phyloP scores from a whole-genome alignment of 345 rosid genomes.

The Melastoma malabathricum region DNA sequence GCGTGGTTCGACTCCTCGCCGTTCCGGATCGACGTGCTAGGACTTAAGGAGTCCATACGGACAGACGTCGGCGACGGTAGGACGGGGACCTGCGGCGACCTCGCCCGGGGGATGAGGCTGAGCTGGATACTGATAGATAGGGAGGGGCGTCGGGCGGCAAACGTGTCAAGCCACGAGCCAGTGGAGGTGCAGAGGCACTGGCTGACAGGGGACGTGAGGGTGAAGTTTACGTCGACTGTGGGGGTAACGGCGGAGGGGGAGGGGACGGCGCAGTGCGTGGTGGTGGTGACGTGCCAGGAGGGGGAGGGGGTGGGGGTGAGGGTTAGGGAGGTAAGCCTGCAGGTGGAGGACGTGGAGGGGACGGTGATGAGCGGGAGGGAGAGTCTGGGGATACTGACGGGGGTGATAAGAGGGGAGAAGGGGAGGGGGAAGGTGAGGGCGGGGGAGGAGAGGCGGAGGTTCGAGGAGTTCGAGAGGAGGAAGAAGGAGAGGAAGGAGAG shows the following conservation, averaged over 20 bases:
- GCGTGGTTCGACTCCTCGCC: constrained; percentile 13
- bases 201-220: constrained; percentile 8
- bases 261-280: constrained; percentile 26
- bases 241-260: constrained; percentile 6
- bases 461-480: constrained; percentile 28
- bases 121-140: constrained; percentile 16
- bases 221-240: constrained; percentile 8
- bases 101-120: constrained; percentile 8
- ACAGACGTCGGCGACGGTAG: constrained; percentile 1
- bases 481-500: constrained; percentile 40
- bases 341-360: constrained; percentile 64
- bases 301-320: constrained; percentile 34
- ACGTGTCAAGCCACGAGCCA: constrained; percentile 7
- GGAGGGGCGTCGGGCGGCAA: constrained; percentile 6
- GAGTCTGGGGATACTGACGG: constrained; percentile 35
- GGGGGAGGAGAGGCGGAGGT: constrained; percentile 7
- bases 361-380: constrained; percentile 46
- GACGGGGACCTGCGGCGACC: background rate
- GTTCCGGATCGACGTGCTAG: constrained; percentile 11
- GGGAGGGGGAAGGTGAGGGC: constrained; percentile 18
- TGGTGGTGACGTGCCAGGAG: constrained; percentile 43
- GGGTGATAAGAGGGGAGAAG: constrained; percentile 35
- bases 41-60: constrained; percentile 10
- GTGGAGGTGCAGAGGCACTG: constrained; percentile 8
- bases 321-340: constrained; percentile 57